Conservation (phyloP, 208 protist species). For the Wallacemonas sp. region DNA sequence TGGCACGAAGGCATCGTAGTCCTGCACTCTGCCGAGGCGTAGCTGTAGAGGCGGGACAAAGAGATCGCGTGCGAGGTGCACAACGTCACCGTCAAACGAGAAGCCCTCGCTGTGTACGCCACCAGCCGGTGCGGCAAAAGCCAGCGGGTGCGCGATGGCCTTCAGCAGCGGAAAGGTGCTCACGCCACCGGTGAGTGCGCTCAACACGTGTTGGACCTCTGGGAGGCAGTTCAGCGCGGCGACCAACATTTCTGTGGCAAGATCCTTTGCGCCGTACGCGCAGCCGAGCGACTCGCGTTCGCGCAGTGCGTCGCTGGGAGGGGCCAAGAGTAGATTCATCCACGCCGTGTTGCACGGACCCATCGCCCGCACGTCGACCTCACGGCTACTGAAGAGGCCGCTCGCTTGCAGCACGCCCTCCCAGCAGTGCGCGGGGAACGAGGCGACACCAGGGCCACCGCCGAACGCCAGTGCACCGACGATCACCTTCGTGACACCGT, state of each 20-base stretch:
- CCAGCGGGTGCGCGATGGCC: background rate
- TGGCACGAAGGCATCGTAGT: conserved; percentile 89
- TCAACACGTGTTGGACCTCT: conserved; percentile 44
- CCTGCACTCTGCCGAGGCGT: conserved; percentile 80
- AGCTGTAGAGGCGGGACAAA: conserved; percentile 55
- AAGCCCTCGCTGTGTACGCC: background rate
- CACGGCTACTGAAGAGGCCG: background rate
- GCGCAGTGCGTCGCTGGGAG: conserved; percentile 15
- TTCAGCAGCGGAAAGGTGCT: conserved; percentile 19
- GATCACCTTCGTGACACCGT: conserved; percentile 17
- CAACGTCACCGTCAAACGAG: conserved; percentile 13
- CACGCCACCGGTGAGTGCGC: conserved; percentile 16
- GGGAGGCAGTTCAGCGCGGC: conserved; percentile 42
- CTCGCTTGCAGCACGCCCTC: background rate
- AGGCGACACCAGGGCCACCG: conserved; percentile 5
- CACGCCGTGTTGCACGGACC: conserved; percentile 64
- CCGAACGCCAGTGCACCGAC: conserved; percentile 56
- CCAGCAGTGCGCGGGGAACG: conserved; percentile 10
- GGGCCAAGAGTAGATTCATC: conserved; percentile 60
- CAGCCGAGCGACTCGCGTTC: conserved; percentile 1
- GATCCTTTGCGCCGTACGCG: conserved; percentile 20
- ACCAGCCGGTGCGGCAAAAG: background rate
- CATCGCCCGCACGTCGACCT: conserved; percentile 9
- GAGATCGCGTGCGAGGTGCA: conserved; percentile 28
- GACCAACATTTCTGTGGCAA: conserved; percentile 40